Evolutionary conservation across 805 yeast species (phyloP), one percentile per base, ranked within the genome.

Genomic region (Cyberlindnera saturnus): DNA sequence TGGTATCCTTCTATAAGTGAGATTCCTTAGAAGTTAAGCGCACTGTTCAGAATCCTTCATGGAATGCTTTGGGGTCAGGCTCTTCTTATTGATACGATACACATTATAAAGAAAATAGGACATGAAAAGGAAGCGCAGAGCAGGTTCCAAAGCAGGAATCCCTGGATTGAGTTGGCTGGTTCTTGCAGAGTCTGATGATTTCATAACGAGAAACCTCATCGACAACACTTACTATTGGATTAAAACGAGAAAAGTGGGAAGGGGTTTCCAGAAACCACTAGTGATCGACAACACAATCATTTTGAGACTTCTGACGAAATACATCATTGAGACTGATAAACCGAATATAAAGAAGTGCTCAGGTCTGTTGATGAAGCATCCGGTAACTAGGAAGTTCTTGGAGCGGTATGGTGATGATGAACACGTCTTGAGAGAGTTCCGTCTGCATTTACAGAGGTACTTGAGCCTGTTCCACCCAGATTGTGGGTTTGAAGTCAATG

Each of bases 401-500:
- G 39, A 47, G 16, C 38, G 55, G 9, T 60, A 51, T 38, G 38
- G 48, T 23, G 56, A 45, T 18, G 52, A 48, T 28, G 48, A 48
- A 3, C 32, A 42, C 7, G 49, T 52, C 8, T 48, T 50, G 11
- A 42, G 36, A 7, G 69, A 64, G 34, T 72, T 73, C 42, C 62
- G 55, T 26, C 48, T 48, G 29, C 74, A 72, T 39, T 53, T 64
- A 1, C 49, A 50, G 28, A 57, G 66, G 31, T 73, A 73, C 44
- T 41, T 71, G 18, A 53, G 54, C 29, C 47, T 69, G 17, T 72
- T 60, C 45, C 41, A 46, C 1, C 61, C 62, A 6, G 64, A 63
- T 11, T 66, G 71, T 40, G 69, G 68, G 8, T 72, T 69, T 50
- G 72, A 66, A 38, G 48, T 73, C 15, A 60, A 65, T 41, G 64